These are phyloP conservation scores for Cyberlindnera saturnus DNA, from an alignment of 805 yeast genomes.

Conservation along the genomic window DNA sequence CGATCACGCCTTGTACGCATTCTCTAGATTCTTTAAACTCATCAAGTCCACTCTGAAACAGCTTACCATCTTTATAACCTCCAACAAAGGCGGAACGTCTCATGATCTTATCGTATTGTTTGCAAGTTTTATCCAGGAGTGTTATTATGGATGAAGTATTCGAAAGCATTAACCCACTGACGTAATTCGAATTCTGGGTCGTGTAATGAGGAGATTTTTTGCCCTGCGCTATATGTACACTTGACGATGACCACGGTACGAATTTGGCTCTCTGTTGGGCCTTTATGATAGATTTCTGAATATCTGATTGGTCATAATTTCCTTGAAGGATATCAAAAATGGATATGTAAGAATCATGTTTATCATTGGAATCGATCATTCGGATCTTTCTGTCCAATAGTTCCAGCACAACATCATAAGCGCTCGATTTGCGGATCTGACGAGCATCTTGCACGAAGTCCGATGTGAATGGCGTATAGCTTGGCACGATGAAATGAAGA, in stretches of 20 bases:
- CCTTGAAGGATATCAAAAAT: conserved; percentile 68
- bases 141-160: conserved; percentile 74
- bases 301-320: conserved; percentile 57
- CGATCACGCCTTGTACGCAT: conserved; percentile 68
- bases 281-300: conserved; percentile 58
- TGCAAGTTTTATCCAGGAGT: conserved; percentile 58
- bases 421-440: conserved; percentile 63
- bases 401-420: conserved; percentile 81
- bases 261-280: conserved; percentile 65
- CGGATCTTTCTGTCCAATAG: conserved; percentile 71
- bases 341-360: conserved; percentile 53
- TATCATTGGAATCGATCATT: conserved; percentile 50
- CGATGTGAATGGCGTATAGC: conserved; percentile 72
- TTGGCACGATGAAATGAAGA: conserved; percentile 65
- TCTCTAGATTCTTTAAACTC: conserved; percentile 79
- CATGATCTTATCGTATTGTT: conserved; percentile 75
- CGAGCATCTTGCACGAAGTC: conserved; percentile 57
- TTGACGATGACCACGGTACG: conserved; percentile 81
- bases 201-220: conserved; percentile 54
- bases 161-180: conserved; percentile 78
- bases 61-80: conserved; percentile 48
- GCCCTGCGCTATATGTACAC: conserved; percentile 74
- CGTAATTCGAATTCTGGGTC: conserved; percentile 34
- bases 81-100: conserved; percentile 79
- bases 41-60: conserved; percentile 33